phyloP scores from a whole-genome alignment of 2,329 filamentous ascomycete species.

The Aspergillus tamarii region DNA sequence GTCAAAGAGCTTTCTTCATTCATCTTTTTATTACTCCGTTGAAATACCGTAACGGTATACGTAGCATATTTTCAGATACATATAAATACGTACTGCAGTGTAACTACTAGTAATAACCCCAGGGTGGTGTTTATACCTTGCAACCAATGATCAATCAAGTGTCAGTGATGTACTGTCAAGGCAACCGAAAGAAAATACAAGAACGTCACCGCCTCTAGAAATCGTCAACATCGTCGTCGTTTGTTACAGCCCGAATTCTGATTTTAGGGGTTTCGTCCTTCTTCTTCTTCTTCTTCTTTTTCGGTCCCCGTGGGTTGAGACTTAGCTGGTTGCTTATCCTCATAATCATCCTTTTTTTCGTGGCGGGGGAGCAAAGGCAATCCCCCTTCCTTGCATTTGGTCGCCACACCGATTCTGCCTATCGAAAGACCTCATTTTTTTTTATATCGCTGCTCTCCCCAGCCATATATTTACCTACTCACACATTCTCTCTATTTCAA shows the following conservation, averaged over 20 bases:
- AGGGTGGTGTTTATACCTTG: background rate
- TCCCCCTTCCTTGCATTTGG: background rate
- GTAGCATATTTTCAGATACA: background rate
- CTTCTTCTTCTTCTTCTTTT: background rate
- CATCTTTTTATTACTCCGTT: background rate
- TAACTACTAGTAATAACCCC: background rate
- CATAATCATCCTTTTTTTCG: background rate
- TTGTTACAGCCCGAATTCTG: background rate
- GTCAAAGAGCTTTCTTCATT: too few species aligned
- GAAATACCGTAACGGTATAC: background rate
- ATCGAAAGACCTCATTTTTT: background rate
- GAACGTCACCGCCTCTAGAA: slow-evolving; percentile 4
- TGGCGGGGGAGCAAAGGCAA: background rate
- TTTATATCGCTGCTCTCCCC: background rate
- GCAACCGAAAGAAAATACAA: background rate
- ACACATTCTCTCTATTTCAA: background rate
- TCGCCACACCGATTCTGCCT: slow-evolving; percentile 2
- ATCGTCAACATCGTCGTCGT: background rate
- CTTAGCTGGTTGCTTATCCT: background rate
- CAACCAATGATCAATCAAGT: background rate
- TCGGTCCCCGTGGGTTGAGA: background rate
- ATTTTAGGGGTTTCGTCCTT: background rate
- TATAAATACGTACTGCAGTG: background rate
- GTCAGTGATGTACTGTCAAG: slow-evolving; percentile 1
- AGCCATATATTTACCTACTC: background rate